Evolutionary conservation across 208 protist species (phyloP).

Genomic region (Leishmania major): DNA sequence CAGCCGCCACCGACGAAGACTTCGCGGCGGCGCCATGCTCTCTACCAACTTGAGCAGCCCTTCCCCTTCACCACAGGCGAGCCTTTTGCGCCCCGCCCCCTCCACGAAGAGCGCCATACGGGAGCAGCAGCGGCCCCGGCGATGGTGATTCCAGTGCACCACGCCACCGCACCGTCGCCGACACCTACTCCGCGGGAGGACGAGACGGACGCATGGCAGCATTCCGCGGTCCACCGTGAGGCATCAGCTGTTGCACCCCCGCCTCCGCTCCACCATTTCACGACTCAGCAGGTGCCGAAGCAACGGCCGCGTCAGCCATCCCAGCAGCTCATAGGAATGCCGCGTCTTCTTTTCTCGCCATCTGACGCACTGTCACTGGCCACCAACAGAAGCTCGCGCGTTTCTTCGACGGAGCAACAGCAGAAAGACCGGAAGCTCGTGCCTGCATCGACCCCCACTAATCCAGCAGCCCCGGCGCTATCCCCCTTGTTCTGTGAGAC

Average conservation of each 20-base stretch:
- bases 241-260: neutral
- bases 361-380: slow-evolving; percentile 6
- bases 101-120: neutral
- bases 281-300: neutral
- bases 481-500: neutral
- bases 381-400: neutral
- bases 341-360: slow-evolving; percentile 14
- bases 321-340: slow-evolving; percentile 11
- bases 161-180: slow-evolving; percentile 23
- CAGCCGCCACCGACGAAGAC: slow-evolving; percentile 26
- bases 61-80: neutral
- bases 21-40: slow-evolving; percentile 10
- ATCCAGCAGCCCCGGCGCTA: neutral
- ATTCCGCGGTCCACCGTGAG: neutral
- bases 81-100: neutral
- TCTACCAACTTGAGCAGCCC: neutral
- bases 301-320: slow-evolving; percentile 6
- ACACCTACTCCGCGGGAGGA: slow-evolving; percentile 23
- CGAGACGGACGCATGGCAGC: neutral
- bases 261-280: neutral
- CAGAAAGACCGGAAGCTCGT: neutral
- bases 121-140: neutral
- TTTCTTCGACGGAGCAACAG: neutral
- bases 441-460: neutral
- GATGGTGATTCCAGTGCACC: neutral